phyloP scores from a whole-genome alignment of 768 basidiomycete genomes.

The Antrodiella citrinella region DNA sequence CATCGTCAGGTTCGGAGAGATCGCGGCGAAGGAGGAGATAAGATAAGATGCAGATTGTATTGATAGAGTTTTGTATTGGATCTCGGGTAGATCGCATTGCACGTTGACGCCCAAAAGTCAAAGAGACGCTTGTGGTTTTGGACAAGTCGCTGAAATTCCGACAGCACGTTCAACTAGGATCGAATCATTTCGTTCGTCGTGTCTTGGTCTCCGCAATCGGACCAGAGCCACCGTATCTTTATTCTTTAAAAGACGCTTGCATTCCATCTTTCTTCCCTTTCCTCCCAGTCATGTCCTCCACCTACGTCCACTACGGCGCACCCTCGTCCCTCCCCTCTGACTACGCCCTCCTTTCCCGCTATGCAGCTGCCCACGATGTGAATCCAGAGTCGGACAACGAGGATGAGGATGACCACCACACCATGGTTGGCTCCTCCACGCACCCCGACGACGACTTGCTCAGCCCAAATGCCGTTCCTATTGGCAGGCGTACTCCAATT shows the following conservation, averaged over 20 bases:
- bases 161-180: no score
- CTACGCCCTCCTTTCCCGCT: constrained; percentile 53
- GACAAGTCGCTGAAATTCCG: no score
- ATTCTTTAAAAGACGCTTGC: background rate
- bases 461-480: constrained; percentile 3
- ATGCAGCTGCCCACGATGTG: constrained; percentile 25
- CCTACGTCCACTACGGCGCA: constrained; percentile 40
- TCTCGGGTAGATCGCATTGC: no score
- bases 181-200: no score
- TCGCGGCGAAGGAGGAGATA: no score
- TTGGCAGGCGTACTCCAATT: background rate
- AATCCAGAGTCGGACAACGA: constrained; percentile 9
- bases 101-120: no score
- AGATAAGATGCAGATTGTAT: no score
- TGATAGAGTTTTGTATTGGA: no score
- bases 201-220: no score
- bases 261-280: background rate
- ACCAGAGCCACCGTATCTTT: no score
- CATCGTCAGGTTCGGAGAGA: no score
- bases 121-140: no score
- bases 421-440: constrained; percentile 2
- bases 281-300: constrained; percentile 21
- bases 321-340: constrained; percentile 59
- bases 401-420: constrained; percentile 8
- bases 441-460: constrained; percentile 10